phyloP scores from a whole-genome alignment of 1,139 yeast genomes.

The Kurtzmaniella quercitrusa region DNA sequence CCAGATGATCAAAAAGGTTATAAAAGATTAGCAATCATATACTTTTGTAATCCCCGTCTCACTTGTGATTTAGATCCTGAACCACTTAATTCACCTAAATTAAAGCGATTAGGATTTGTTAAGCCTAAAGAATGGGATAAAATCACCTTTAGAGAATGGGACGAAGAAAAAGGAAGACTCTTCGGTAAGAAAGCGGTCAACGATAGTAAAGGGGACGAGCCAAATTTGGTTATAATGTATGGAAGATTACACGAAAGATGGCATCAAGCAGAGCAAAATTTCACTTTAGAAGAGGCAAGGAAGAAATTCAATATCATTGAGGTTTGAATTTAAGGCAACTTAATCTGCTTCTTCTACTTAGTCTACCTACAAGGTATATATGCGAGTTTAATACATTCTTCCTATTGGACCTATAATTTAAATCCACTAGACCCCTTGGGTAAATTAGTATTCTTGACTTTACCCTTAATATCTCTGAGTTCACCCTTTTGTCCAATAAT shows the following conservation, averaged over 20 bases:
- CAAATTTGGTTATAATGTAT: conserved; percentile 28
- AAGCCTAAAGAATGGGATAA: conserved; percentile 36
- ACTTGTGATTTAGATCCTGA: conserved; percentile 36
- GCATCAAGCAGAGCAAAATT: conserved; percentile 24
- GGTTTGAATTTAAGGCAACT: no score
- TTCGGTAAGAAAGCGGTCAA: conserved; percentile 32
- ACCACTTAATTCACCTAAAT: conserved; percentile 31
- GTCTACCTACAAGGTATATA: neutral
- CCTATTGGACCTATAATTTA: conserved; percentile 10
- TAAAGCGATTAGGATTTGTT: conserved; percentile 23
- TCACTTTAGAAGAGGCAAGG: conserved; percentile 16
- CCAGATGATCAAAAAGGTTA: conserved; percentile 22
- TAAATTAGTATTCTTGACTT: conserved; percentile 40
- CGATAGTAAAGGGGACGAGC: conserved; percentile 32
- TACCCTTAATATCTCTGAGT: conserved; percentile 70
- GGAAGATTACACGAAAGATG: conserved; percentile 43
- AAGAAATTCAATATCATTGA: conserved; percentile 14
- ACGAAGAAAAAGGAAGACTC: conserved; percentile 35
- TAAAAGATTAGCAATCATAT: conserved; percentile 23
- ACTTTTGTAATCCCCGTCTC: conserved; percentile 23
- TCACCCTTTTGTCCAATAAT: conserved; percentile 77
- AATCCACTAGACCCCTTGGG: conserved; percentile 20
- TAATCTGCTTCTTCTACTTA: no score
- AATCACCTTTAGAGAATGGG: conserved; percentile 32
- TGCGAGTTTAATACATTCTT: neutral